Evolutionary conservation across 164 flowering plant species (phyloP), one percentile per base, ranked within the genome.

Genomic region (Chimonanthus praecox): DNA sequence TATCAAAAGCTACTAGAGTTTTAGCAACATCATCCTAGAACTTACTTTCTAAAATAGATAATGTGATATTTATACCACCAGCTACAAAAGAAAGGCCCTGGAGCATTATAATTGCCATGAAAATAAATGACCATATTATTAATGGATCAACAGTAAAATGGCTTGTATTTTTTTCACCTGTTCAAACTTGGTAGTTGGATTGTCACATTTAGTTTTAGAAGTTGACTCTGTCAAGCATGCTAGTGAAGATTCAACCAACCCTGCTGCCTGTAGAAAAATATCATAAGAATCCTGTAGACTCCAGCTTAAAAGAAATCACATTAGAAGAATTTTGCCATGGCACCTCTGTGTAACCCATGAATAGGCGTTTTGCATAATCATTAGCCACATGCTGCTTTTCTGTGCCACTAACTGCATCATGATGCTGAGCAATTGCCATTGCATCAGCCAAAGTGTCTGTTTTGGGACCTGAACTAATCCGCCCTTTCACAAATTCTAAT

Each of bases 391-490:
- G 98, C 74, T 96, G 99, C 86, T 90, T 86, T 76, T 78, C 85
- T 16, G 99, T 96, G 58, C 99, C 98, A 82, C 85, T 84, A 70
- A 96, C 97, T 69, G 92, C 99, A 90, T 96, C 99, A 80, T 95
- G 99, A 83, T 95, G 99, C 78, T 95, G 99, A 75, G 92, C 94
- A 76, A 95, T 85, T 64, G 94, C 99, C 78, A 96, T 83, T 71
- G 99, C 98, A 85, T 96, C 93, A 7, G 87, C 99, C 70, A 96
- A 78, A 68, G 81, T 71, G 73, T 88, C 92, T 45, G 94, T 89
- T 44, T 85, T 90, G 48, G 93, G 89, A 33, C 91, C 88, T 51
- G 84, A 78, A 47, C 69, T 73, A 70, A 69, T 82, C 80, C 89
- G 90, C 58, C 99, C 99, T 77, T 45, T 78, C 51, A 92, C 83